Evolutionary conservation across 2,329 filamentous ascomycete species (phyloP), one percentile per base, ranked within the genome.

Genomic region (Scortechinia acanthostroma): DNA sequence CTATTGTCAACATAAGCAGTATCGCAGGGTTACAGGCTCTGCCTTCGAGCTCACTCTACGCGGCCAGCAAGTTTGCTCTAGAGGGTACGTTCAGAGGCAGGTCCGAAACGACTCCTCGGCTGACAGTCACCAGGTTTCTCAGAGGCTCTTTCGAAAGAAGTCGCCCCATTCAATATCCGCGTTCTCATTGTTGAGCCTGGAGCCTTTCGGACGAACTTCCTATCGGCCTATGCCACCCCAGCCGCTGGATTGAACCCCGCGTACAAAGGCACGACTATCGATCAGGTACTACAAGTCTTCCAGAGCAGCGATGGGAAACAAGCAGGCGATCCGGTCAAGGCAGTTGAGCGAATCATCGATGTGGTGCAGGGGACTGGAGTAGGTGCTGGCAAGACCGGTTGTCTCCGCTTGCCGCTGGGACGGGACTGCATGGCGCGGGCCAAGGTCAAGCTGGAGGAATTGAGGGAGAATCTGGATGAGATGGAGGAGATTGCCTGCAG

Each of bases 101-200:
- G n/a, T n/a, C n/a, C n/a, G n/a, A 16, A 10, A 37, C 13, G n/a
- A 20, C 25, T 22, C 22, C 13, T 23, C 33, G 13, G 19, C 16
- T 15, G 17, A 2, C n/a, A n/a, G n/a, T n/a, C n/a, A n/a, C n/a
- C 37, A 57, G 55, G 49, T 10, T 48, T 56, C 37, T 55, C 55
- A 10, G 55, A 58, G 43, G 48, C 47, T 43, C 51, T 59, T 10
- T 46, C 53, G 2, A 35, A 33, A 37, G 56, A 59, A 42, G 42
- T 59, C 5, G 46, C 48, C 15, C 53, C 55, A 3, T 55, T 57
- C 35, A 49, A 47, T n/a, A 57, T 59, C 37, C 53, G 55, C 3
- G 47, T 56, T 0, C 47, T 58, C 3, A 5, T 55, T 21, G 50
- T 58, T 22, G 57, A 58, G 30, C 57, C 55, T 2, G 57, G 57